Percentiles rank a stretch among this genome's conserved stretches.
phyloP scores from a whole-genome alignment of 169 alveolate genomes.

The Blepharisma undulans region DNA sequence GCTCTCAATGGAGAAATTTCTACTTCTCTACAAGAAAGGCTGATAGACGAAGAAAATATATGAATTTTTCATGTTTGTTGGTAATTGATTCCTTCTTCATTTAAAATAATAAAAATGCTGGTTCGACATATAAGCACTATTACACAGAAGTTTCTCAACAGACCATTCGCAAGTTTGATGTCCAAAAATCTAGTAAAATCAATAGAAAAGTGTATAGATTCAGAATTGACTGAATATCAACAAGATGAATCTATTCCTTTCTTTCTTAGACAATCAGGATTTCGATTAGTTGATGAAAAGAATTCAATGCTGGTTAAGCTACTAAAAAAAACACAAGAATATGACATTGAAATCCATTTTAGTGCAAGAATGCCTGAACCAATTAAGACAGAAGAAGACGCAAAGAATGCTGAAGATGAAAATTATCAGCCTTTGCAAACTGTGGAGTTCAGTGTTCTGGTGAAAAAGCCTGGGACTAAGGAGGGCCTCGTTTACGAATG shows the following conservation, averaged over 20 bases:
- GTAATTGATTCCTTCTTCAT: too few relatives aligned
- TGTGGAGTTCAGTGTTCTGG: conserved; percentile 52
- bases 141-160: too few relatives aligned
- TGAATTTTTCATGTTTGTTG: too few relatives aligned
- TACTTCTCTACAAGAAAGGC: too few relatives aligned
- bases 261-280: background rate
- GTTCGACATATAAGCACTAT: too few relatives aligned
- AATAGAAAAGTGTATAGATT: background rate
- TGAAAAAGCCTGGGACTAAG: conserved; percentile 42
- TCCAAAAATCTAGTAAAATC: background rate
- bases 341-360: conserved; percentile 1
- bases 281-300: background rate
- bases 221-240: background rate
- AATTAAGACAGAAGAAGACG: conserved; percentile 19
- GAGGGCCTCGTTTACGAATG: conserved; percentile 62
- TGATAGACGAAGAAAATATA: too few relatives aligned
- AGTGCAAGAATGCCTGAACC: background rate
- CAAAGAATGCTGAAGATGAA: conserved; percentile 40
- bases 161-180: background rate
- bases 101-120: too few relatives aligned
- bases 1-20: too few relatives aligned
- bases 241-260: background rate
- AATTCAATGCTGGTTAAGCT: background rate
- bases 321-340: background rate
- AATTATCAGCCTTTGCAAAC: conserved; percentile 45